Percentiles rank a stretch among this genome's conserved stretches.
phyloP scores from a whole-genome alignment of 1,284 basidiomycete genomes.

The Mycosarcoma maydis region DNA sequence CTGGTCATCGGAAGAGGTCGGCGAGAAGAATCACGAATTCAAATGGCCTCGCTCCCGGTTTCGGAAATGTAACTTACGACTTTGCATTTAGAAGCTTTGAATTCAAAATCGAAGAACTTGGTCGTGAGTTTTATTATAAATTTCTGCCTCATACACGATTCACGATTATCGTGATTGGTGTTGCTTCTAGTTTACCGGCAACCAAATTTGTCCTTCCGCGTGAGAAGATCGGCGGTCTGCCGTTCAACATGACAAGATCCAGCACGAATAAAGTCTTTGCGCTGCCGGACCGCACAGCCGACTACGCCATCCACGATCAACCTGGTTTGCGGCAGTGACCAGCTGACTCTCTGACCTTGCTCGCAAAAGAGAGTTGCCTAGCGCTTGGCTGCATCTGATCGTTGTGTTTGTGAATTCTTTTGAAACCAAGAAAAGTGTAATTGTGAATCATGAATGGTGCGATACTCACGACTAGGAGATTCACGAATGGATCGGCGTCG shows the following conservation, averaged over 20 bases:
- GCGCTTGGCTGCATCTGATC: too few species aligned
- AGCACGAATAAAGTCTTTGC: background rate
- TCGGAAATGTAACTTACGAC: background rate
- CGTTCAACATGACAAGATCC: background rate
- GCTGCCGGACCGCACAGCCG: conserved; percentile 6
- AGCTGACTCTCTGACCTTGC: too few species aligned
- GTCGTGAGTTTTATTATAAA: too few species aligned
- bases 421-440: too few species aligned
- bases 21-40: conserved; percentile 3
- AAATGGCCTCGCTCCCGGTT: too few species aligned
- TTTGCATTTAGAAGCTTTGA: background rate
- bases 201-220: background rate
- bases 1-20: conserved; percentile 29
- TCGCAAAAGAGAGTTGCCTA: too few species aligned
- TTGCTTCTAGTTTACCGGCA: background rate
- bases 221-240: conserved; percentile 9
- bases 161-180: too few species aligned
- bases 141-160: too few species aligned
- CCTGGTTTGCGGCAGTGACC: background rate
- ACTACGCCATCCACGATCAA: background rate
- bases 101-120: too few species aligned
- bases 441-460: too few species aligned
- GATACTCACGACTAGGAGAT: too few species aligned
- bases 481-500: conserved; percentile 4
- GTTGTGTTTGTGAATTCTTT: too few species aligned